Evolutionary conservation across 768 basidiomycete genomes (phyloP).

Genomic region (Phlebiopsis flavidoalba): DNA sequence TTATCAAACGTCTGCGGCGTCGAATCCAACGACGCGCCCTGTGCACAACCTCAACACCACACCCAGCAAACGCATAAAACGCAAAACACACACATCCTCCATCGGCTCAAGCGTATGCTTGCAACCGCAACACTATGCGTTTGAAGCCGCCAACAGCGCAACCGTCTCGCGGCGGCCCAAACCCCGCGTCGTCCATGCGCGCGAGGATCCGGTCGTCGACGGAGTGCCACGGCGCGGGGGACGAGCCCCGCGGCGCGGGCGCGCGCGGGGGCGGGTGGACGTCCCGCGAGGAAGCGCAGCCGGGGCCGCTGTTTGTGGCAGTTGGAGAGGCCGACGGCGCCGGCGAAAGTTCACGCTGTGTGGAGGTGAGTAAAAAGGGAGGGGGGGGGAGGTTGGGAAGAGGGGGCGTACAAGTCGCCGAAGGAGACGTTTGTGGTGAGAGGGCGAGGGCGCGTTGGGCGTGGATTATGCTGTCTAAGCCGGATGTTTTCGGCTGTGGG

Average conservation of each 20-base stretch:
- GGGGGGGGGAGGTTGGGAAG: background rate
- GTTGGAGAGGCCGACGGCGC: constrained; percentile 22
- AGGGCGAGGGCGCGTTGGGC: constrained; percentile 7
- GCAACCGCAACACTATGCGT: constrained; percentile 18
- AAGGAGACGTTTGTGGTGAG: constrained; percentile 11
- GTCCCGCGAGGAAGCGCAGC: constrained; percentile 22
- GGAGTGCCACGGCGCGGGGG: constrained; percentile 14
- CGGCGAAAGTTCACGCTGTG: constrained; percentile 25
- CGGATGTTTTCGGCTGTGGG: constrained; percentile 8
- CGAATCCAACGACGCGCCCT: constrained; percentile 13
- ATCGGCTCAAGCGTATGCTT: constrained; percentile 6
- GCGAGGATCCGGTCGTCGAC: background rate
- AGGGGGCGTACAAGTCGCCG: constrained; percentile 8
- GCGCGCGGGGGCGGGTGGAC: constrained; percentile 17
- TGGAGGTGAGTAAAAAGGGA: background rate
- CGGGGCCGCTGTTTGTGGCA: constrained; percentile 20
- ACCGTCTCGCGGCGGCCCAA: constrained; percentile 7
- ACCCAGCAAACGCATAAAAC: background rate
- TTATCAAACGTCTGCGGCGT: constrained; percentile 8
- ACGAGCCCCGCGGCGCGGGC: constrained; percentile 10
- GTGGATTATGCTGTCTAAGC: constrained; percentile 12
- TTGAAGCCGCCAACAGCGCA: constrained; percentile 4
- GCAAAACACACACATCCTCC: background rate
- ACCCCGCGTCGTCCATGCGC: constrained; percentile 12
- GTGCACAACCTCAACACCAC: no score